Base-by-base conservation (phyloP, 768 basidiomycete species). In the Boletus fagicola region DNA sequence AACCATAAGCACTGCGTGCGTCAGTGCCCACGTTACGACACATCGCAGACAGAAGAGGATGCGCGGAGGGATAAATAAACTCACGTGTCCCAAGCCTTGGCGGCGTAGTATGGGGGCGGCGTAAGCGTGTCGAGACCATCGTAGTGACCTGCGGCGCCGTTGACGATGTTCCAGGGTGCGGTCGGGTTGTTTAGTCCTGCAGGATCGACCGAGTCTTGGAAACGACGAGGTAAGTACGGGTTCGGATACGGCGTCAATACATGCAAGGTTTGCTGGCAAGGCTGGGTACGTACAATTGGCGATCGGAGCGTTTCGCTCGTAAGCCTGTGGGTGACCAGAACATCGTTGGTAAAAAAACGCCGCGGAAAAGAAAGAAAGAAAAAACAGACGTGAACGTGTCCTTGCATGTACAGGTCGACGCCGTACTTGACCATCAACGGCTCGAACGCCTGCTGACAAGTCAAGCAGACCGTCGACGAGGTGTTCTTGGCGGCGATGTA, bases 351-450 rank as follows among this genome's bases (percentile, higher is more conserved):
- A 8, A n/a, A 8, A n/a, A 8, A 18, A 16, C 22, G 13, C 5
- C 8, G 36, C 18, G 13, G 28, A 18, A 16, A 9, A 28, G 18
- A 28, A 12, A 15, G 3, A 15, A 5, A 2, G 10, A 5, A 12
- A 8, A 16, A 31, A 49, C 67, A 35, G 44, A 69, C 65, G 38
- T 69, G 68, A 8, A 64, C 10, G 22, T 69, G 68, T 42, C 68
- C 68, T 30, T 70, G 66, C 68, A 69, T 64, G 51, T 69, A 70
- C 18, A 66, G 55, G 33, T 68, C 66, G 26, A 70, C 66, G 35
- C 62, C 68, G n/a, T 70, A 70, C 59, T 69, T 70, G 46, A 70
- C n/a, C 60, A 70, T 68, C 59, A 69, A 30, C 26, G 68, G 68
- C 45, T 69, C 68, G 40, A 69, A 69, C 11, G 68, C 68, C 24